phyloP scores from a whole-genome alignment of 805 yeast species.

The Dipodascus albidus region DNA sequence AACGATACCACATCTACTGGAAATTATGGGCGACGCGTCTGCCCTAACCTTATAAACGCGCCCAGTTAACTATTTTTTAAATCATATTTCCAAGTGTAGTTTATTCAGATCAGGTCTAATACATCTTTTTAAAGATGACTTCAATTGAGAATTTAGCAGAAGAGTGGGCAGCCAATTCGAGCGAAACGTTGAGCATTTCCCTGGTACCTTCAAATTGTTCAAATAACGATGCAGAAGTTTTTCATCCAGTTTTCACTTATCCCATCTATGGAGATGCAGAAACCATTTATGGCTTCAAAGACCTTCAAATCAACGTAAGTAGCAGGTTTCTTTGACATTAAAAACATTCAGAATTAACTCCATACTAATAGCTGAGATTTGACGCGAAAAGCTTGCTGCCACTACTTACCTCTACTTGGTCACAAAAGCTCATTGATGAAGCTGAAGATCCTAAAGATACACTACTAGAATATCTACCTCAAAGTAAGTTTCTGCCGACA shows the following conservation, averaged over 20 bases:
- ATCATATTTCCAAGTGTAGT: too few species aligned
- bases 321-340: constrained; percentile 20
- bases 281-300: constrained; percentile 73
- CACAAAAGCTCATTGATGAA: constrained; percentile 41
- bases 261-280: constrained; percentile 92
- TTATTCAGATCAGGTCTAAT: too few species aligned
- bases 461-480: constrained; percentile 49
- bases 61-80: neutral
- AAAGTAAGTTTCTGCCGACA: constrained; percentile 22
- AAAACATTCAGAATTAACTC: constrained; percentile 21
- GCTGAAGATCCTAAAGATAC: constrained; percentile 48
- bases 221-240: constrained; percentile 18
- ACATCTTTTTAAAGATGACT: neutral
- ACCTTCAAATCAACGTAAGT: constrained; percentile 35
- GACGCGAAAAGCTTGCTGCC: constrained; percentile 70
- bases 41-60: neutral
- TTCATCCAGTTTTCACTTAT: constrained; percentile 76
- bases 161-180: constrained; percentile 2
- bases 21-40: neutral
- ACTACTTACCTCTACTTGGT: constrained; percentile 48
- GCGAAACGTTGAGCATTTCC: neutral
- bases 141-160: constrained; percentile 15
- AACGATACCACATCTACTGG: too few species aligned
- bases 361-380: constrained; percentile 35
- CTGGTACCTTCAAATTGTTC: neutral